A percentile compares a stretch with the other conserved stretches of the same genome.
phyloP scores from a whole-genome alignment of 2,329 filamentous ascomycete genomes.

The Arthroderma sp. region DNA sequence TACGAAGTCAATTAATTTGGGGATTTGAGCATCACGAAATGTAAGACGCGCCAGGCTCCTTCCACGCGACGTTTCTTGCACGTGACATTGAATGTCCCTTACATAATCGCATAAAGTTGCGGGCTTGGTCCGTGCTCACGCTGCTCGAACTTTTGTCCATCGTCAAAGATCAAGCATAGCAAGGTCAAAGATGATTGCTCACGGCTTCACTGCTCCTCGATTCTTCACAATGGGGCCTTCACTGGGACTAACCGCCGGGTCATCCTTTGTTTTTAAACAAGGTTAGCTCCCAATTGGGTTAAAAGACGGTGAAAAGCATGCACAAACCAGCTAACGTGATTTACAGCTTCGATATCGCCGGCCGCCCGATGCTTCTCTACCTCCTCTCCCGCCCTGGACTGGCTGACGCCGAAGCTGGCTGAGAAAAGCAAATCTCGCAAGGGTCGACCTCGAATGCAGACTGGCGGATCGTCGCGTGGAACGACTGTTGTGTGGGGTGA shows the following conservation, averaged over 20 bases:
- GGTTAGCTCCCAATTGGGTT: no score
- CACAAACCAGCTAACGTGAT: conserved; percentile 13
- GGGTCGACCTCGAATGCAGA: conserved; percentile 74
- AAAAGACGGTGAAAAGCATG: background rate
- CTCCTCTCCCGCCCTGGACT: conserved; percentile 49
- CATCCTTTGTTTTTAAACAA: conserved; percentile 22
- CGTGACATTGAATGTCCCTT: no score
- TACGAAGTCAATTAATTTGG: no score
- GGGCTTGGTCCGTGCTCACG: no score
- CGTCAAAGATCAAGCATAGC: no score
- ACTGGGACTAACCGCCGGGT: conserved; percentile 23
- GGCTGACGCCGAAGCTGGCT: conserved; percentile 69
- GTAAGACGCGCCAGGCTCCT: no score
- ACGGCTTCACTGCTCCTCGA: background rate
- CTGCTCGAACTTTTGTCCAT: no score
- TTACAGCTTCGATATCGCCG: conserved; percentile 17
- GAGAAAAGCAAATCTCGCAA: conserved; percentile 81
- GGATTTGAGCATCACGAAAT: no score
- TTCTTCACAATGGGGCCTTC: conserved; percentile 20
- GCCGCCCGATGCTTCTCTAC: conserved; percentile 58
- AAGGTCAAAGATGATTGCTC: no score
- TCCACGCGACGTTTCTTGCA: no score
- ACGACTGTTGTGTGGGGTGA: conserved; percentile 96
- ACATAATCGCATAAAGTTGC: no score
- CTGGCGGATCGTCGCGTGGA: conserved; percentile 78